phyloP scores from a whole-genome alignment of 2,329 filamentous ascomycete species.

The Alternaria metachromatica region DNA sequence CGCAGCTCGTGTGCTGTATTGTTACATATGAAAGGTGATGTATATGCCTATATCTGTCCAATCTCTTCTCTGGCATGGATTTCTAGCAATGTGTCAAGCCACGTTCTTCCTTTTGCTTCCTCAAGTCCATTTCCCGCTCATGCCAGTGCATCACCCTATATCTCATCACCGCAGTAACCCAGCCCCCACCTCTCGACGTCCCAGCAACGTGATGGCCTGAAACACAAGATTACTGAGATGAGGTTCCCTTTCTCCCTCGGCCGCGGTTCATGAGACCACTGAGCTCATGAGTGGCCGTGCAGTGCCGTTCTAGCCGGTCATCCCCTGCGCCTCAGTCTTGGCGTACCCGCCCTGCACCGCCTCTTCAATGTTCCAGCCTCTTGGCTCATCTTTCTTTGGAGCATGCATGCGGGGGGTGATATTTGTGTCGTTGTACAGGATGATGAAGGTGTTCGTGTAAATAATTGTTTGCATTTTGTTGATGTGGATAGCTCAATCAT shows the following conservation, averaged over 20 bases:
- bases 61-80: neutral
- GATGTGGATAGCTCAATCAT: neutral
- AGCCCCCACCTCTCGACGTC: neutral
- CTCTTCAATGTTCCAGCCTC: neutral
- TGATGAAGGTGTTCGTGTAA: neutral
- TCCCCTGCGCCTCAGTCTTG: neutral
- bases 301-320: neutral
- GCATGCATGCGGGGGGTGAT: neutral
- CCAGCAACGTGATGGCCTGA: neutral
- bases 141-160: neutral
- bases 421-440: neutral
- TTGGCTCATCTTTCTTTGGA: neutral
- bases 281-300: neutral
- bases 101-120: neutral
- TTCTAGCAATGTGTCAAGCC: neutral
- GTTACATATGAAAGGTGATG: neutral
- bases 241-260: neutral
- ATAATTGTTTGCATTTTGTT: neutral
- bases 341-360: neutral
- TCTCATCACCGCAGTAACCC: neutral
- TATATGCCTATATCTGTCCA: neutral
- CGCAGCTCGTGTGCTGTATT: neutral
- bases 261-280: neutral
- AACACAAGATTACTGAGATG: neutral
- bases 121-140: neutral